These are phyloP conservation scores for Naematelia encephala DNA, from an alignment of 768 basidiomycete species.

Conservation along the genomic window DNA sequence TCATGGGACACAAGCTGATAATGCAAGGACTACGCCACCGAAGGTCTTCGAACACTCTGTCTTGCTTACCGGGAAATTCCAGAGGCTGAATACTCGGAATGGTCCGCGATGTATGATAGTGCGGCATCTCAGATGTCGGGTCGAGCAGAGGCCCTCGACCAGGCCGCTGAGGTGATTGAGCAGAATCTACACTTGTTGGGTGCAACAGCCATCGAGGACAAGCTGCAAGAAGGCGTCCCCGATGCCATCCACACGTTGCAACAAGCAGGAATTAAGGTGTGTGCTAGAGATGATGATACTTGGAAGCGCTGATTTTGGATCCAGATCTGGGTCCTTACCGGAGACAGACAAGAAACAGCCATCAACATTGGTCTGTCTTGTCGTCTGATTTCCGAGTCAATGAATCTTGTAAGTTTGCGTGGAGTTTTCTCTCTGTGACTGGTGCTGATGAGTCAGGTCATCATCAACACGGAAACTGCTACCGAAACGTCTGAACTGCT, in stretches of 20 bases:
- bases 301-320: neutral
- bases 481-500: slow-evolving; percentile 81
- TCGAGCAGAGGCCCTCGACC: slow-evolving; percentile 88
- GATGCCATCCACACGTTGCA: slow-evolving; percentile 97
- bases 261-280: slow-evolving; percentile 92
- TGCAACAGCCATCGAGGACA: slow-evolving; percentile 98
- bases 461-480: slow-evolving; percentile 84
- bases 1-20: neutral
- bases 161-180: slow-evolving; percentile 92
- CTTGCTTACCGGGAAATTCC: slow-evolving; percentile 90
- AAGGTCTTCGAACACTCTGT: slow-evolving; percentile 94
- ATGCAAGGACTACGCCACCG: slow-evolving; percentile 85
- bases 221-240: slow-evolving; percentile 95
- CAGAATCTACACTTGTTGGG: slow-evolving; percentile 88
- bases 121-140: slow-evolving; percentile 89
- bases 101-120: slow-evolving; percentile 81
- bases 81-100: slow-evolving; percentile 82
- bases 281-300: neutral
- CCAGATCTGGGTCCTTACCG: slow-evolving; percentile 94
- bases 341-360: slow-evolving; percentile 96
- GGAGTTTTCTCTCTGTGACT: neutral
- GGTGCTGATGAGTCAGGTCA: slow-evolving; percentile 62
- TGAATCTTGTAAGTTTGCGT: slow-evolving; percentile 73
- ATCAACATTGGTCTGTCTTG: slow-evolving; percentile 99
- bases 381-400: slow-evolving; percentile 92